These are phyloP conservation scores for Chlorella sorokiniana DNA, from an alignment of 139 green algal genomes.

Conservation along the genomic window DNA sequence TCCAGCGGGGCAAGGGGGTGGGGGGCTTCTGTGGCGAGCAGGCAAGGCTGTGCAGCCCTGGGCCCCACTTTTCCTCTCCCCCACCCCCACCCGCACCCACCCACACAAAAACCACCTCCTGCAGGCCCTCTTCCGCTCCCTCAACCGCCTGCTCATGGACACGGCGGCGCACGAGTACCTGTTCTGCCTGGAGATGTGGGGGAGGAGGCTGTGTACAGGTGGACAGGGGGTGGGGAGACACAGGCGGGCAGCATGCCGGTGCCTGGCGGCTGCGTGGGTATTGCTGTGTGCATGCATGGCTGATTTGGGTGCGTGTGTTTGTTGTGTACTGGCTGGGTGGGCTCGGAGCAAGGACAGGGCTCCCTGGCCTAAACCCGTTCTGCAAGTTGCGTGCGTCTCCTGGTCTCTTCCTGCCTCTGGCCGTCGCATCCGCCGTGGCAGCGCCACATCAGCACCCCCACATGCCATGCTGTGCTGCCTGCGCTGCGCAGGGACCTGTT, in stretches of 20 bases:
- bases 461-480: neutral
- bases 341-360: no score
- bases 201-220: conserved; percentile 76
- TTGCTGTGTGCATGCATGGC: neutral
- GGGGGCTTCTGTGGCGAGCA: no score
- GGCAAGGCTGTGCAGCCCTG: no score
- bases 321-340: no score
- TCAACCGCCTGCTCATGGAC: conserved; percentile 96
- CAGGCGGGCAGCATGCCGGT: neutral
- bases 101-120: neutral
- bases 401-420: neutral
- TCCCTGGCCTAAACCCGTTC: no score
- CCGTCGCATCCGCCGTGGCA: neutral
- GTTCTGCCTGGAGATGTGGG: conserved; percentile 96
- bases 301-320: no score
- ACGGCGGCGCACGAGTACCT: conserved; percentile 89
- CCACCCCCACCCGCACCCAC: neutral
- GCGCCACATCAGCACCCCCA: neutral
- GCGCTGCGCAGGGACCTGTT: conserved; percentile 62
- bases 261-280: neutral
- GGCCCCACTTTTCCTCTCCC: neutral
- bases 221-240: neutral
- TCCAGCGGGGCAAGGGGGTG: neutral
- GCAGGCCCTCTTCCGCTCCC: conserved; percentile 86
- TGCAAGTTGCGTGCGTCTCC: no score